phyloP scores from a whole-genome alignment of 2,329 filamentous ascomycete genomes.

The Parastagonospora nodorum region DNA sequence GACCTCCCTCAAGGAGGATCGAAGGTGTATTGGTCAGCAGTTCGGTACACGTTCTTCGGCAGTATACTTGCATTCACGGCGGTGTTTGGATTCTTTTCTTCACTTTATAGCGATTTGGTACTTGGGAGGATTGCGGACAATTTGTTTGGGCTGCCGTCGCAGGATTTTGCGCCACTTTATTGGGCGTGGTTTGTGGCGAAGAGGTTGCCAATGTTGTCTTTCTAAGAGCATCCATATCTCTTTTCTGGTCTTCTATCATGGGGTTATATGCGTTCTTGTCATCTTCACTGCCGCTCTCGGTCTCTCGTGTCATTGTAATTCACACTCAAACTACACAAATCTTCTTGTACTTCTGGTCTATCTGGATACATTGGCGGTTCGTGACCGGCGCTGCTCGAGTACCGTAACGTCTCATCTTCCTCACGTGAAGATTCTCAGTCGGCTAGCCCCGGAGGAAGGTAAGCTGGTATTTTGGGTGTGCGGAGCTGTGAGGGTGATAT shows the following conservation, averaged over 20 bases:
- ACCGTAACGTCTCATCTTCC: too few relatives aligned
- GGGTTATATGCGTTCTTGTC: background rate
- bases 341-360: too few relatives aligned
- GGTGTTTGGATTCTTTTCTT: constrained; percentile 15
- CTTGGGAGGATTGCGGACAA: constrained; percentile 17
- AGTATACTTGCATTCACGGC: constrained; percentile 6
- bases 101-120: constrained; percentile 17
- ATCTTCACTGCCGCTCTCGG: background rate
- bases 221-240: background rate
- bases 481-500: too few relatives aligned
- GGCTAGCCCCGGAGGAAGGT: too few relatives aligned
- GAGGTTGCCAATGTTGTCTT: constrained; percentile 9
- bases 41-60: constrained; percentile 8
- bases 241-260: background rate
- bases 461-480: too few relatives aligned
- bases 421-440: too few relatives aligned
- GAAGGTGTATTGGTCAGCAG: background rate
- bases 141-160: constrained; percentile 9
- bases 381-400: too few relatives aligned
- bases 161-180: constrained; percentile 16
- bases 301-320: too few relatives aligned
- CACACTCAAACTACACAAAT: too few relatives aligned
- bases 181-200: constrained; percentile 22
- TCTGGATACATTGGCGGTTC: too few relatives aligned
- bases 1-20: background rate